Conservation (phyloP, 2,329 filamentous ascomycete species). For the Pestalotiopsis sp. region DNA sequence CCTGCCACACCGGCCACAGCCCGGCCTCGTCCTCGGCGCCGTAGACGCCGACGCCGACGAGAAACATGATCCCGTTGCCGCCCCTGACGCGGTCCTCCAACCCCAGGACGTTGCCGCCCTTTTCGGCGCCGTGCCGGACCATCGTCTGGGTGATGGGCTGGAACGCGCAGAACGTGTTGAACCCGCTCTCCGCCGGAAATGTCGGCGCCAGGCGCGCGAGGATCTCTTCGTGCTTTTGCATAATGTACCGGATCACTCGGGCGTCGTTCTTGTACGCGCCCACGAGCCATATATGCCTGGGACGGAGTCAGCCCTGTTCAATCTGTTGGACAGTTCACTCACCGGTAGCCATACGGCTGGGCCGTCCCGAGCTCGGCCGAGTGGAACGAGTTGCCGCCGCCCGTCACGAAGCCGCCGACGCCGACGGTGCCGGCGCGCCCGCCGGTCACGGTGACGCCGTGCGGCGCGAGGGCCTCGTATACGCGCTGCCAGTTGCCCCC, state of each 20-base stretch:
- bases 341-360: constrained; percentile 8
- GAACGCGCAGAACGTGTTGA: constrained; percentile 31
- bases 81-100: constrained; percentile 31
- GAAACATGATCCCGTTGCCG: constrained; percentile 29
- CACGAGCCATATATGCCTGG: constrained; percentile 12
- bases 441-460: constrained; percentile 22
- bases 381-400: constrained; percentile 24
- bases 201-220: constrained; percentile 29
- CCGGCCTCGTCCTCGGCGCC: constrained; percentile 26
- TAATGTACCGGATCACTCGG: constrained; percentile 33
- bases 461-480: constrained; percentile 19
- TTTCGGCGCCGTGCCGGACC: constrained; percentile 30
- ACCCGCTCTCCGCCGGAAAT: constrained; percentile 26
- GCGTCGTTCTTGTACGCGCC: constrained; percentile 17
- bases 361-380: constrained; percentile 12
- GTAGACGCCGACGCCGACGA: constrained; percentile 29
- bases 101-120: constrained; percentile 40
- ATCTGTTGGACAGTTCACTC: neutral
- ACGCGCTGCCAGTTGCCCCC: constrained; percentile 23
- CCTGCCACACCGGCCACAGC: constrained; percentile 28
- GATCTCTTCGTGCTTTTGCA: constrained; percentile 39
- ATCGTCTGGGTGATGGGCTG: constrained; percentile 38
- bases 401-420: constrained; percentile 25
- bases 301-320: neutral
- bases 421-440: constrained; percentile 24